Base-by-base conservation (phyloP, 768 basidiomycete genomes). In the Lactifluus subvellereus region DNA sequence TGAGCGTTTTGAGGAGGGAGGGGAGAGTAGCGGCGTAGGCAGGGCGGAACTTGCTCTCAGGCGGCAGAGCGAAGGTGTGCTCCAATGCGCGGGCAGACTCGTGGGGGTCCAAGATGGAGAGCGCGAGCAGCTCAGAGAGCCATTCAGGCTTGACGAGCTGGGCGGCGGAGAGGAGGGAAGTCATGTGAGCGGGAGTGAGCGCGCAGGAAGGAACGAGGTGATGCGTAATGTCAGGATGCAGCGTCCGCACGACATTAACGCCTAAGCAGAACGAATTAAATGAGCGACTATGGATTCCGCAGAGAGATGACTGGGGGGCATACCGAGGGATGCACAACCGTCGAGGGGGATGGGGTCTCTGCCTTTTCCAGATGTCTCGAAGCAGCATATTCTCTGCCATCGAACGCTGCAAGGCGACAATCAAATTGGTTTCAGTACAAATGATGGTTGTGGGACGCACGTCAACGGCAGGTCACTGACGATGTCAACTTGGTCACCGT, bases 61-160 rank as follows among this genome's bases (percentile, higher is more conserved):
- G 66, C 0, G 88, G 87, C 1, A 86, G 76, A 7, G 54, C 54
- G 49, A 84, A 88, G 0, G 72, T 68, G 20, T 79, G 71, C 69
- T 88, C 86, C 8, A 88, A 74, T 1, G 77, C 70, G n/a, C 72
- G 66, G 0, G 74, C 33, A 35, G 63, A 60, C 8, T 71, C 73
- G 49, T 69, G 73, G 10, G 74, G 70, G 43, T 80, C 72, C 2
- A 69, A 64, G 14, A 73, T 71, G 8, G 84, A 84, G 0, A 84
- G 74, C 2, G 79, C 78, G 35, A 90, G 62, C 35, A 89, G 69
- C 59, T 89, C 84, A 7, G 73, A 71, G 30, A 91, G 72, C 89
- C 89, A 92, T 52, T 86, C 84, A 0, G 79, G 77, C 61, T 78
- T 89, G 37, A 87, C 87, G 53, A 91, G 79, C 11, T 79, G 77